Conservation (phyloP, 805 yeast genomes). For the Candida sonorensis region DNA sequence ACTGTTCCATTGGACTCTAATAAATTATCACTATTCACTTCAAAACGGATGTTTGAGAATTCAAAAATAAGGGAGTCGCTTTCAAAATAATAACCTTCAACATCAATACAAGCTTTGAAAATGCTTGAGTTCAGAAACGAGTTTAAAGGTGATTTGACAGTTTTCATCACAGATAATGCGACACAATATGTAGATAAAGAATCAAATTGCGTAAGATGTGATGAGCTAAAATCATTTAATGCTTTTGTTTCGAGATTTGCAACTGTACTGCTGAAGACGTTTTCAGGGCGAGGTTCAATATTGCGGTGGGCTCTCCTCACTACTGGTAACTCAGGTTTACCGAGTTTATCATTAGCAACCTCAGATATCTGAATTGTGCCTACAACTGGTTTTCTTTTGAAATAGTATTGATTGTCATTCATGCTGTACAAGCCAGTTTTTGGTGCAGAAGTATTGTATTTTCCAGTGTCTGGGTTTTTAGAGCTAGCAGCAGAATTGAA, state of each 20-base stretch:
- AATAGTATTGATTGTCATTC: constrained; percentile 14
- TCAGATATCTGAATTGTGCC: constrained; percentile 26
- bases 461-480: too few relatives aligned
- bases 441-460: too few relatives aligned
- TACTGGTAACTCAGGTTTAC: too few relatives aligned
- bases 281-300: too few relatives aligned
- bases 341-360: neutral
- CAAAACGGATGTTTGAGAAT: constrained; percentile 8
- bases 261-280: neutral
- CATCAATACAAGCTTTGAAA: constrained; percentile 9
- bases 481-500: too few relatives aligned
- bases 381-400: constrained; percentile 14
- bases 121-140: constrained; percentile 13
- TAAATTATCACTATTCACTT: constrained; percentile 8
- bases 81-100: constrained; percentile 13
- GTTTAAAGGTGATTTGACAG: constrained; percentile 6
- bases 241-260: neutral
- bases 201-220: neutral
- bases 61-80: constrained; percentile 11
- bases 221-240: too few relatives aligned
- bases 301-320: too few relatives aligned
- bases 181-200: too few relatives aligned
- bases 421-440: too few relatives aligned
- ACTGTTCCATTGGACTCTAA: constrained; percentile 5
- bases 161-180: too few relatives aligned